Base-by-base conservation (phyloP, 1,284 basidiomycete genomes). In the Marasmius tenuissimus region DNA sequence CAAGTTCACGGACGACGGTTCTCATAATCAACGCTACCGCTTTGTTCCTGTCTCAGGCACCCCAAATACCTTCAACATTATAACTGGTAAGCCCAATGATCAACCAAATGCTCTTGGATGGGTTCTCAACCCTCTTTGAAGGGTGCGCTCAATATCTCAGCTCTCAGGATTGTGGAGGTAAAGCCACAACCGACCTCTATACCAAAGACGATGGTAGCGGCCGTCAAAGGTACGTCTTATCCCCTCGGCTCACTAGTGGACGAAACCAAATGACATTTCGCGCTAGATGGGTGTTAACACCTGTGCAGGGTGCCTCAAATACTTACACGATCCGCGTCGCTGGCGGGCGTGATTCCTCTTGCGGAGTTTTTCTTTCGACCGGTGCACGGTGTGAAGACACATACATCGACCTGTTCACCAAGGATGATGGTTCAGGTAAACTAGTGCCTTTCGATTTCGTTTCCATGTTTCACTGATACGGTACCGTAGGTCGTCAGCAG, bases 341-440 rank as follows among this genome's bases (percentile, higher is more conserved):
- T 1, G 62, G 64, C 7, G 64, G 64, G 12, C 20, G 64, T 53
- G 60, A 47, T n/a, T 16, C 45, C 9, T 47, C 45, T 47, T 47
- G 45, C 45, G 45, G 45, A 4, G 45, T 47, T 12, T 65, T 56
- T 14, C 59, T 65, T 10, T 63, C 62, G 9, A 65, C 64, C 0
- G 62, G 64, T 22, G 12, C 57, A 18, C 12, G 9, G 12, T 65
- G 64, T 48, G 50, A 52, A 5, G 64, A 65, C 34, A 65, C 62
- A n/a, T 65, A 38, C 34, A 62, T 65, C 53, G 60, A 65, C 45
- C 52, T 65, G 18, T 65, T 18, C 37, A 65, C 64, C 4, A 53
- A 58, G n/a, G 64, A 65, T 38, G 64, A 65, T 58, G 62, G 64
- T 5, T 65, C 64, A 11, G 64, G 64, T 63, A 39, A 18, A 14